Base-by-base conservation (phyloP, 2,329 filamentous ascomycete species). In the Zelopaecilomyces penicillatus region DNA sequence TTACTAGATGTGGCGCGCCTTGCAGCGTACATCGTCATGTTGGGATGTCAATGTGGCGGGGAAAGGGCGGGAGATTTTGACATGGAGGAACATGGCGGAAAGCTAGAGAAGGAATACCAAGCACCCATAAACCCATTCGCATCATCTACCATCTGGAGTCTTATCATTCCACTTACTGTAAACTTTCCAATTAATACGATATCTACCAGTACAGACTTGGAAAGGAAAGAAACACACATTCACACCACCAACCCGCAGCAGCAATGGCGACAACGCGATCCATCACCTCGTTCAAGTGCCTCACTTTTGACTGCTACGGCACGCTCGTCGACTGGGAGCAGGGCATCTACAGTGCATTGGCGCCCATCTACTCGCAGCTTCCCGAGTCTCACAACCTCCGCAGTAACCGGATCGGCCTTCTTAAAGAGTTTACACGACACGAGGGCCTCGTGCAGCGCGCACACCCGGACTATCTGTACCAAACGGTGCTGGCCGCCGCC, bases 231-330 rank as follows among this genome's bases (percentile, higher is more conserved):
- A 19, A 19, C 19, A 19, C 19, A 19, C 19, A 19, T 19, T 3
- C 19, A 19, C 19, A 19, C 19, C 19, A 19, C 19, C 19, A 19
- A 19, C 19, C 19, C 19, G 19, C 19, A 19, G 19, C 39, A 12
- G 11, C 30, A 32, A 54, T 50, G 50, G 38, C 45, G 12, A 50
- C 47, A 7, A 37, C 43, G 7, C 50, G 50, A 30, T 40, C 50
- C 30, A 48, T 58, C 44, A 57, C 54, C 28, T 55, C 57, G 39
- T 68, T 63, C 53, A 57, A 55, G 7, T 60, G 61, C 47, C 75
- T 87, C 41, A 81, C 79, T 55, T 88, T 90, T 64, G 85, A 91
- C 64, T 80, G 85, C 67, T 90, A 86, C 62, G 85, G 85, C 61
- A 91, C 86, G 0, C 73, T 90, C 4, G 78, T 90, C 48, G 83